Evolutionary conservation across 176 grass and related monocot species (phyloP), one percentile per base, ranked within the genome.

Genomic region (Oropetium thomaeum): DNA sequence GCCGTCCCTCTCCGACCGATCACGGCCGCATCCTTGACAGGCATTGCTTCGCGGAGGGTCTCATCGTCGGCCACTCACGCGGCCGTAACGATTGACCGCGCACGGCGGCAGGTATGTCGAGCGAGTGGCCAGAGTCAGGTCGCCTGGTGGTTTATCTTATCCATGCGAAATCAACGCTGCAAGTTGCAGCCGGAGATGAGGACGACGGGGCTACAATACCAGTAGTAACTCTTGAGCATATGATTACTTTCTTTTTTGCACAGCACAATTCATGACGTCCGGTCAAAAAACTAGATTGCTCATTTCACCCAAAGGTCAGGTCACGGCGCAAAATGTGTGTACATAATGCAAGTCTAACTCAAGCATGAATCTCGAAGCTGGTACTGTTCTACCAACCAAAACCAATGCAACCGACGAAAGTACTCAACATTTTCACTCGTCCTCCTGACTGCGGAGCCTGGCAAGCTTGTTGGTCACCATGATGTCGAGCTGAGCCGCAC

Each of bases 361-460:
- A n/a, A 43, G 31, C 5, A 72, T 1, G 11, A 26, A 67, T 84
- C 28, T 73, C 28, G 25, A 58, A 76, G 41, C 33, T 13, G 19
- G 47, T 20, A 71, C 6, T 64, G 38, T 39, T 44, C 65, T 70
- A 71, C 13, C 1, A 64, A 58, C n/a, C n/a, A n/a, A n/a, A n/a
- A n/a, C n/a, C 14, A 44, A 13, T 41, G 49, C 32, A 34, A 75
- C 30, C 23, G 45, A 61, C 23, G 45, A 61, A 72, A 74, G 44
- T 75, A 70, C 41, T 23, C 28, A 71, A 66, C 17, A 43, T n/a
- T 74, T 74, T 89, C 10, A 94, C 85, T 94, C 92, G 28, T 94
- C 88, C 75, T 94, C 92, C 59, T 94, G 92, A 85, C 92, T 94
- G 65, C 85, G 88, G 60, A 94, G 82, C 88, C 92, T 90, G 34